Evolutionary conservation across 192 early-diverging fungal genomes (phyloP).

Genomic region (Mortierella alpina): DNA sequence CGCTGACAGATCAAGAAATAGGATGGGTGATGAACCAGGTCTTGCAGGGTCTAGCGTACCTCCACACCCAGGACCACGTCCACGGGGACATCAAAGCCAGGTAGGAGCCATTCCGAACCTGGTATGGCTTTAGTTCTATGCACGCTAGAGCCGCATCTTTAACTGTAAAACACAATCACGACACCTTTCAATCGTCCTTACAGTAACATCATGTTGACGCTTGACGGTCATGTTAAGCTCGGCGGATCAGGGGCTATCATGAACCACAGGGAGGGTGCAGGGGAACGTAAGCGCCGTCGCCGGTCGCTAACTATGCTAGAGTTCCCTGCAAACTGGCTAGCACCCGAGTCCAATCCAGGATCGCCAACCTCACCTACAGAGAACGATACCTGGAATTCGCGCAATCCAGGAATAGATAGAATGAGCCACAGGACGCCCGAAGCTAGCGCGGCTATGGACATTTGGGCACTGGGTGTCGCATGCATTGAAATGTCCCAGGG

Average conservation of each 20-base stretch:
- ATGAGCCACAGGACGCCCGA: slow-evolving; percentile 12
- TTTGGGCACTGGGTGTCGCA: slow-evolving; percentile 47
- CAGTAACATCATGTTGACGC: slow-evolving; percentile 39
- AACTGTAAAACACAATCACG: background rate
- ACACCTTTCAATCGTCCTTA: background rate
- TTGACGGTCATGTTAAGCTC: slow-evolving; percentile 33
- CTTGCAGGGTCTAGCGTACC: slow-evolving; percentile 26
- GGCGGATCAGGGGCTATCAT: slow-evolving; percentile 44
- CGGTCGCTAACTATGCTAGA: slow-evolving; percentile 41
- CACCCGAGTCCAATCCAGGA: slow-evolving; percentile 25
- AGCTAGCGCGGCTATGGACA: slow-evolving; percentile 25
- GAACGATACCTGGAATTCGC: background rate
- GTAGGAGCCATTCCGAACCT: background rate
- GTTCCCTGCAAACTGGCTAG: slow-evolving; percentile 47
- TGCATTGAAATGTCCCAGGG: slow-evolving; percentile 49
- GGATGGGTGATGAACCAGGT: slow-evolving; percentile 49
- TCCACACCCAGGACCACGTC: slow-evolving; percentile 40
- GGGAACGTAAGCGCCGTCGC: slow-evolving; percentile 38
- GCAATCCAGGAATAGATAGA: background rate
- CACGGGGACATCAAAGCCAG: slow-evolving; percentile 50
- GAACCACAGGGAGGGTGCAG: slow-evolving; percentile 46
- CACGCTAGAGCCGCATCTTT: background rate
- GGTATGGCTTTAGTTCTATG: background rate
- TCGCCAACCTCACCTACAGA: background rate
- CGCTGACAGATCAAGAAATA: slow-evolving; percentile 34